These are phyloP conservation scores for Sugiyamaella neomexicana DNA, from an alignment of 1,139 yeast species.

Conservation along the genomic window DNA sequence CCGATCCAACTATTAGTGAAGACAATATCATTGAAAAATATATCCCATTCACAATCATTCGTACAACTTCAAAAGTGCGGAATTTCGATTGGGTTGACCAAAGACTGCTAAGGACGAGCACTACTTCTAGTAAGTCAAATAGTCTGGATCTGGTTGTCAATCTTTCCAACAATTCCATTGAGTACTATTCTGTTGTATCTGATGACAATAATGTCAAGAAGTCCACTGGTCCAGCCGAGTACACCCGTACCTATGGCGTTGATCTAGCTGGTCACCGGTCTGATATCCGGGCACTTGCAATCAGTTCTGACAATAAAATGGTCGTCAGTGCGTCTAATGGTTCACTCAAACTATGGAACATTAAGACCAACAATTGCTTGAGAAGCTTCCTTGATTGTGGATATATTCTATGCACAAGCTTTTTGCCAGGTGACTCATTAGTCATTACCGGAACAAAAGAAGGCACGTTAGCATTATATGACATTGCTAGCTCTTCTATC, in stretches of 20 bases:
- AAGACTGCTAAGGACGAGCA: not conserved
- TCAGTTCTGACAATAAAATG: constrained; percentile 76
- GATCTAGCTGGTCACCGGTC: constrained; percentile 86
- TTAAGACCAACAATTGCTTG: constrained; percentile 68
- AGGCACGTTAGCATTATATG: constrained; percentile 83
- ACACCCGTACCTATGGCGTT: constrained; percentile 54
- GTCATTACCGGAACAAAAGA: constrained; percentile 88
- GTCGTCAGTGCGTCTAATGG: constrained; percentile 93
- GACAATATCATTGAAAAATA: constrained; percentile 36
- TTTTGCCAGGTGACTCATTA: constrained; percentile 88
- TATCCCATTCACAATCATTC: constrained; percentile 37
- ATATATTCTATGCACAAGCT: constrained; percentile 75
- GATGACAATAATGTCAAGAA: constrained; percentile 43
- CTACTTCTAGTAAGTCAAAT: constrained; percentile 16
- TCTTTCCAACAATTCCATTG: constrained; percentile 71
- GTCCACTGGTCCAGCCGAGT: constrained; percentile 50
- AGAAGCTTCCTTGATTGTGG: constrained; percentile 82
- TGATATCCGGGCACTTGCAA: constrained; percentile 80
- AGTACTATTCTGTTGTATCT: constrained; percentile 58
- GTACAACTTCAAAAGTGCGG: constrained; percentile 39
- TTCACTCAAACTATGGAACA: constrained; percentile 83
- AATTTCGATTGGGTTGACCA: constrained; percentile 38
- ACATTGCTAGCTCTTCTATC: constrained; percentile 76
- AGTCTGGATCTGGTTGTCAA: constrained; percentile 63
- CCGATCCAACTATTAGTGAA: constrained; percentile 51